Conservation (phyloP, 768 basidiomycete genomes). For the Sutorius australiensis region DNA sequence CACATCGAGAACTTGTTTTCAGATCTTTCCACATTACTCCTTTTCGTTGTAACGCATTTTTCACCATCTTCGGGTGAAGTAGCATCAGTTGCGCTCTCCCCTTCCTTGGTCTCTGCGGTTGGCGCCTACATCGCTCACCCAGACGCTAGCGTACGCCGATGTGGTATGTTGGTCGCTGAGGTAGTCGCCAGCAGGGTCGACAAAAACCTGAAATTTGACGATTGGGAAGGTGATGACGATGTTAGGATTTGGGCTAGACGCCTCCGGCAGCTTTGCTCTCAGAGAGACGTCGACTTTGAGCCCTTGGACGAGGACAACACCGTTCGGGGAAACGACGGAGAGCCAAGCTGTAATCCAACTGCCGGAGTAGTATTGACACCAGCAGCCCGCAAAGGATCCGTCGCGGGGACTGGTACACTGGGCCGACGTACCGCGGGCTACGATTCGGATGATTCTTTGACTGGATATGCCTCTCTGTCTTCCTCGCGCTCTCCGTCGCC, state of each 20-base stretch:
- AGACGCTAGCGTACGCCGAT: constrained; percentile 70
- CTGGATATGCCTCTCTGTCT: constrained; percentile 68
- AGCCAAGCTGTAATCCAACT: constrained; percentile 11
- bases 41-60: constrained; percentile 62
- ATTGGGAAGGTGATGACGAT: constrained; percentile 76
- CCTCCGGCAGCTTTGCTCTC: constrained; percentile 50
- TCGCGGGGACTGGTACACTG: background rate
- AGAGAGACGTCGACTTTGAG: constrained; percentile 50
- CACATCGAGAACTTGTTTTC: background rate
- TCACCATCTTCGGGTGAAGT: constrained; percentile 46
- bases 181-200: constrained; percentile 58
- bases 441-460: constrained; percentile 81
- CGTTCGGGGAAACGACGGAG: constrained; percentile 4
- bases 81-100: constrained; percentile 46
- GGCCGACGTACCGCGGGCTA: constrained; percentile 34
- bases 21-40: constrained; percentile 74
- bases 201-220: constrained; percentile 72
- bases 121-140: constrained; percentile 75
- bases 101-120: constrained; percentile 64
- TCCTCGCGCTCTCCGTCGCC: constrained; percentile 77
- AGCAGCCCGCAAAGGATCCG: background rate
- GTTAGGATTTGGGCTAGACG: constrained; percentile 62
- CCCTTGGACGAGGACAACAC: constrained; percentile 17
- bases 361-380: constrained; percentile 6
- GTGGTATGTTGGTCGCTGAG: constrained; percentile 93